Base-by-base conservation (phyloP, 2,329 filamentous ascomycete genomes). In the Leptographium wingfieldii region DNA sequence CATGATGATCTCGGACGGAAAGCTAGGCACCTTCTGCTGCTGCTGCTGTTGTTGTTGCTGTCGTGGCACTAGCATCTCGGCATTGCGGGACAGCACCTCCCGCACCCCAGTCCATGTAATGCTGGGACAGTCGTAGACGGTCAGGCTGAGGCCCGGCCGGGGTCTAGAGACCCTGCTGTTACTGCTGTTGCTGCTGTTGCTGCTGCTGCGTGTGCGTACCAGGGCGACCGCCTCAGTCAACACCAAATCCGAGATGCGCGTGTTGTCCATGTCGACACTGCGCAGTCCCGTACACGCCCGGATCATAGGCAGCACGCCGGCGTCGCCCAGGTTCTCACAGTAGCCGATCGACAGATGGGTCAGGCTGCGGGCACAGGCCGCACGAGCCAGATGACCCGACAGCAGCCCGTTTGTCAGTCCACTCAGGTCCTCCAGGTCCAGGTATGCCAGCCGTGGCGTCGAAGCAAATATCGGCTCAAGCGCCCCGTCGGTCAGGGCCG, bases 61-160 rank as follows among this genome's bases (percentile, higher is more conserved):
- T 60, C 56, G 52, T 27, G 78, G 77, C 19, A 80, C 80, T 35
- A 80, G 81, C 53, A 89, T 78, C 67, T 91, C 87, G 12, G 89
- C 84, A 68, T 99, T 97, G 65, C 88, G 84, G 16, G 85, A 91
- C 2, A 97, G 77, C 1, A 97, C 83, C 71, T 96, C 90, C 56
- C 88, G 86, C 46, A 96, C 82, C 35, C 92, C 92, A 0, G 89
- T 88, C 92, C 92, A 97, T 1, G 90, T 96, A 3, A 97, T 84
- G 67, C 92, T 89, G 65, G 86, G 83, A 70, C 92, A 97, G 73
- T 99, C 94, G 69, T 94, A 99, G 9, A 92, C 85, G 0, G 92
- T 86, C 64, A 97, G 76, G 52, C 82, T 82, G 2, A 97, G 77
- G 9, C 88, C 88, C 19, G 88, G 70, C 46, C 72, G 72, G 3